These are phyloP conservation scores for Metschnikowia baotianmanensis DNA, from an alignment of 805 yeast species.

Conservation along the genomic window DNA sequence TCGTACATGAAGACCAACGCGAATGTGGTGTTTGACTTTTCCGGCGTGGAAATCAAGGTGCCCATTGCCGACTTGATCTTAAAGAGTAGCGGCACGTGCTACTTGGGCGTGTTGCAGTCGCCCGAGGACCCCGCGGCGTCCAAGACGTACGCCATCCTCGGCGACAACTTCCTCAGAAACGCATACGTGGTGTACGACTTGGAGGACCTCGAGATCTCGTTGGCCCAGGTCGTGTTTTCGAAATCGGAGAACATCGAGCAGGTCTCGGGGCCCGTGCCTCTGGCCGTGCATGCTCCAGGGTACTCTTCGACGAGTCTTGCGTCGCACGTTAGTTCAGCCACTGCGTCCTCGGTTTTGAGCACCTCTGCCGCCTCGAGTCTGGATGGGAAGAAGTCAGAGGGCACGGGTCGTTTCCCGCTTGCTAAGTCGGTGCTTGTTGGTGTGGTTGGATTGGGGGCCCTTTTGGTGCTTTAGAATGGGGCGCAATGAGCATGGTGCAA, in stretches of 20 bases:
- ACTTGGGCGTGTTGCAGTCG: slow-evolving; percentile 25
- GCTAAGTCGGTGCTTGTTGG: too few species aligned
- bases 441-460: too few species aligned
- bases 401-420: neutral
- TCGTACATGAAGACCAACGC: slow-evolving; percentile 1
- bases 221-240: slow-evolving; percentile 41
- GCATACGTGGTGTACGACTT: slow-evolving; percentile 67
- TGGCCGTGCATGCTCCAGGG: slow-evolving; percentile 45
- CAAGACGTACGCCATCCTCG: slow-evolving; percentile 51
- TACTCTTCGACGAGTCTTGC: slow-evolving; percentile 38
- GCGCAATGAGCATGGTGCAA: too few species aligned
- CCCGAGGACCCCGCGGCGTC: slow-evolving; percentile 46
- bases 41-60: slow-evolving; percentile 51
- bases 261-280: slow-evolving; percentile 45
- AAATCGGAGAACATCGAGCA: slow-evolving; percentile 42
- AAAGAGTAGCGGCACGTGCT: slow-evolving; percentile 19
- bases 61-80: slow-evolving; percentile 38
- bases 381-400: neutral
- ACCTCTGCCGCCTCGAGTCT: neutral
- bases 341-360: neutral
- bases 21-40: slow-evolving; percentile 44
- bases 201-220: slow-evolving; percentile 51
- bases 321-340: neutral
- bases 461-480: too few species aligned
- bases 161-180: slow-evolving; percentile 61